phyloP scores from a whole-genome alignment of 768 basidiomycete genomes.

The Xanthoconium stramineum region DNA sequence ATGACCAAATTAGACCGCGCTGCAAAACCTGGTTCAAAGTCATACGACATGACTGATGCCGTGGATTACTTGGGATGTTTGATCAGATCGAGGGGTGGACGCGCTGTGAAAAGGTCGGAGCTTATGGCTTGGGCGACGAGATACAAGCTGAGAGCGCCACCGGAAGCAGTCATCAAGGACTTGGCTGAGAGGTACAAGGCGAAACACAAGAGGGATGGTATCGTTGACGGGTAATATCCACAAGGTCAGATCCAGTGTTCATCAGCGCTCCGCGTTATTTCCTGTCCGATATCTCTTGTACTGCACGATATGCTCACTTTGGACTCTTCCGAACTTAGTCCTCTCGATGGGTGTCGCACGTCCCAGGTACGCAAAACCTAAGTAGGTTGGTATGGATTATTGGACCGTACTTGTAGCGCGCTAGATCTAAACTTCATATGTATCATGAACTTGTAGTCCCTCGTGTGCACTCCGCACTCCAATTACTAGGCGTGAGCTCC shows the following conservation, averaged over 20 bases:
- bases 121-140: background rate
- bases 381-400: too few species aligned
- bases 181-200: background rate
- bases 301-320: too few species aligned
- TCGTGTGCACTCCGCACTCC: slow-evolving; percentile 60
- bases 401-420: too few species aligned
- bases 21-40: slow-evolving; percentile 2
- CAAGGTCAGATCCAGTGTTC: background rate
- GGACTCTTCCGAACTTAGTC: too few species aligned
- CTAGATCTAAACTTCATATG: background rate
- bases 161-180: background rate
- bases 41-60: slow-evolving; percentile 7
- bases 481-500: slow-evolving; percentile 64
- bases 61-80: slow-evolving; percentile 7
- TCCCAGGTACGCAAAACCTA: too few species aligned
- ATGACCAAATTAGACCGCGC: slow-evolving; percentile 10
- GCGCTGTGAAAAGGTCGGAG: slow-evolving; percentile 5
- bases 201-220: background rate
- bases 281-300: too few species aligned
- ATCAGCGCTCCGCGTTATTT: too few species aligned
- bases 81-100: background rate
- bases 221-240: background rate
- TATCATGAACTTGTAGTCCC: slow-evolving; percentile 5
- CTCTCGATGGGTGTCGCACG: too few species aligned
- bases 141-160: background rate